Percentiles rank a stretch among this genome's conserved stretches.
Conservation (phyloP, 2,329 filamentous ascomycete genomes). For the Aureobasidium melanogenum region DNA sequence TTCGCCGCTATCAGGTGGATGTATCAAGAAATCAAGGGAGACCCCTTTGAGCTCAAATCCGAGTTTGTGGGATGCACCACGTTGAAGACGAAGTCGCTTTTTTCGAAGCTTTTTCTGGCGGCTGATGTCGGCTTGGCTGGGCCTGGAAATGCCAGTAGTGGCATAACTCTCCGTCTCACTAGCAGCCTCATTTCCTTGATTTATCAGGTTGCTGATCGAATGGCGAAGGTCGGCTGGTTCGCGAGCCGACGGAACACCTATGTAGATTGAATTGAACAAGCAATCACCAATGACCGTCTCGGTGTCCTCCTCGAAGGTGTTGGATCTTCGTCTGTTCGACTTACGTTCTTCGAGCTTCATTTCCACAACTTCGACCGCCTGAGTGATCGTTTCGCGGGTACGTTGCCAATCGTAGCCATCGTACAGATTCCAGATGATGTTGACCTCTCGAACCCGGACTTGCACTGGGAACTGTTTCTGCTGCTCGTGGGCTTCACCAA, state of each 20-base stretch:
- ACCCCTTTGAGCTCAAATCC: slow-evolving; percentile 86
- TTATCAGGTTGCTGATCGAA: slow-evolving; percentile 80
- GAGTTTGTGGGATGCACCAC: slow-evolving; percentile 90
- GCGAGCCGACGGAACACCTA: slow-evolving; percentile 71
- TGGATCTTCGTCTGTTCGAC: slow-evolving; percentile 45
- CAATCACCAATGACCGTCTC: slow-evolving; percentile 88
- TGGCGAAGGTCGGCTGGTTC: slow-evolving; percentile 74
- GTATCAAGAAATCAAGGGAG: slow-evolving; percentile 71
- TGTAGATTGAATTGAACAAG: slow-evolving; percentile 97
- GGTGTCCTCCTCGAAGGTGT: slow-evolving; percentile 60
- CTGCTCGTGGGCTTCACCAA: neutral
- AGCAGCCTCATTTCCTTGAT: slow-evolving; percentile 60
- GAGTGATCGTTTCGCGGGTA: slow-evolving; percentile 76
- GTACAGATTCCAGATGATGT: slow-evolving; percentile 95
- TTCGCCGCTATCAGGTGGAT: slow-evolving; percentile 66
- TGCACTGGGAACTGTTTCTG: slow-evolving; percentile 46
- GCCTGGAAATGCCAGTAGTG: slow-evolving; percentile 55
- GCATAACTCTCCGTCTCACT: slow-evolving; percentile 88
- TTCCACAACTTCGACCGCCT: slow-evolving; percentile 84
- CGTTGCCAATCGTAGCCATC: slow-evolving; percentile 95
- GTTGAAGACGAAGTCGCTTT: slow-evolving; percentile 58
- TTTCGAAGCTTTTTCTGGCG: slow-evolving; percentile 25
- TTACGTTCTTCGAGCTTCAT: slow-evolving; percentile 68
- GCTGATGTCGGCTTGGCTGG: slow-evolving; percentile 37
- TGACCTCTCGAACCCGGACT: slow-evolving; percentile 73